Evolutionary conservation across 129 eudicot species (phyloP).

Genomic region (Centella asiatica): DNA sequence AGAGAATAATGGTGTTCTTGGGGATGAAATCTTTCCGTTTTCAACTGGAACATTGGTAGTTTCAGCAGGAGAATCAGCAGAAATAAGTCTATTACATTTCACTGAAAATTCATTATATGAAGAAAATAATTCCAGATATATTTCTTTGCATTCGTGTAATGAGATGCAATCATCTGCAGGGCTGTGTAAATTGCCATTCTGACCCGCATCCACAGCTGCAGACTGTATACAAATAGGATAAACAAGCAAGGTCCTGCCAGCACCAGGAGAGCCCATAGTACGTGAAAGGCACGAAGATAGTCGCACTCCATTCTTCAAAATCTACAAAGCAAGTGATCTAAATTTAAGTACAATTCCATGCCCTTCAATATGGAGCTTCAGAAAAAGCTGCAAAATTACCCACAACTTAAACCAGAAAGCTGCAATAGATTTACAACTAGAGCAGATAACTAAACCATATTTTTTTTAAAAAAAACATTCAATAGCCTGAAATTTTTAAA

Average conservation of each 20-base stretch:
- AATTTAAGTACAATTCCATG: not conserved
- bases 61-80: constrained; percentile 10
- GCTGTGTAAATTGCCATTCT: constrained; percentile 21
- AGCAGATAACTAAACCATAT: not conserved
- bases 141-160: constrained; percentile 43
- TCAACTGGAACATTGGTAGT: constrained; percentile 18
- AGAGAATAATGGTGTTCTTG: constrained; percentile 53
- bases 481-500: too few species aligned
- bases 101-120: constrained; percentile 22
- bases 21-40: constrained; percentile 51
- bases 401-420: not conserved
- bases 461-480: too few species aligned
- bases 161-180: constrained; percentile 18
- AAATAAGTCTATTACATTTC: constrained; percentile 14
- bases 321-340: constrained; percentile 26
- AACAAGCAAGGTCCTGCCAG: constrained; percentile 63
- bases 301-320: constrained; percentile 58
- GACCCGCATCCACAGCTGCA: constrained; percentile 14
- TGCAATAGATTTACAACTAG: not conserved
- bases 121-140: constrained; percentile 44
- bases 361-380: not conserved
- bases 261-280: constrained; percentile 69
- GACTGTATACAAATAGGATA: constrained; percentile 41
- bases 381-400: not conserved
- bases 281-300: constrained; percentile 60